These are phyloP conservation scores for Eragrostis tef DNA, from an alignment of 202 grass and related monocot species.

Conservation along the genomic window DNA sequence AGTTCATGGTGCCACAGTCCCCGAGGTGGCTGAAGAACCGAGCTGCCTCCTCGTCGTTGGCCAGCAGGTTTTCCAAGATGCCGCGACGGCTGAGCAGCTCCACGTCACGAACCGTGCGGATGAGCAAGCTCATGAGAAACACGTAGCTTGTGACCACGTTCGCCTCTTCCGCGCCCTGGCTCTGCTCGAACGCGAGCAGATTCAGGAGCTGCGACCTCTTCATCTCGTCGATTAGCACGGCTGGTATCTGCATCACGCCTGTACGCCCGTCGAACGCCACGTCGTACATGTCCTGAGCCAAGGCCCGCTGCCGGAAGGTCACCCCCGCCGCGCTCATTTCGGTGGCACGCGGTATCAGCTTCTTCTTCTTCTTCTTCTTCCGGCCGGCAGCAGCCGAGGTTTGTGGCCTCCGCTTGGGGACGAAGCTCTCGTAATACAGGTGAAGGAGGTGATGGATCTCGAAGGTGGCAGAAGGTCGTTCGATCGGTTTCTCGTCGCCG, in stretches of 20 bases:
- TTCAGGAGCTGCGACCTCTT: too few species aligned
- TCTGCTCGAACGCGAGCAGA: slow-evolving; percentile 49
- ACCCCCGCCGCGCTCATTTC: slow-evolving; percentile 22
- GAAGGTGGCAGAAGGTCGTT: accelerated
- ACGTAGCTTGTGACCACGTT: slow-evolving; percentile 45
- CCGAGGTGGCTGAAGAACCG: slow-evolving; percentile 46
- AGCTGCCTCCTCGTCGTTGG: slow-evolving; percentile 11
- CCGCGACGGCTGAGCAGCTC: slow-evolving; percentile 36
- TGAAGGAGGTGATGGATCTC: slow-evolving; percentile 12
- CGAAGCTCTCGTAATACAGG: neutral
- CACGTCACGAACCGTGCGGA: slow-evolving; percentile 43
- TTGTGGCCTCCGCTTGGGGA: neutral
- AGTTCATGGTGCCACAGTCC: slow-evolving; percentile 11
- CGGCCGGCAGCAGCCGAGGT: neutral
- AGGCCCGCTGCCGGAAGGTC: neutral
- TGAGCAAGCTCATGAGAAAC: slow-evolving; percentile 39
- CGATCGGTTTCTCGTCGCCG: accelerated
- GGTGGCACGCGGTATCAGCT: neutral
- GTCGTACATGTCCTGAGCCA: neutral
- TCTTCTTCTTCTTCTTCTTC: neutral
- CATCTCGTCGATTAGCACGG: slow-evolving; percentile 16
- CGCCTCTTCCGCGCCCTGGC: neutral
- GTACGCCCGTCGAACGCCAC: neutral
- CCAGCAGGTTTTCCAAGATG: slow-evolving; percentile 42
- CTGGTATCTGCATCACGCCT: slow-evolving; percentile 44